Evolutionary conservation across 129 eudicot species (phyloP), one percentile per base, ranked within the genome.

Genomic region (Chrysanthemum lavandulifolium): DNA sequence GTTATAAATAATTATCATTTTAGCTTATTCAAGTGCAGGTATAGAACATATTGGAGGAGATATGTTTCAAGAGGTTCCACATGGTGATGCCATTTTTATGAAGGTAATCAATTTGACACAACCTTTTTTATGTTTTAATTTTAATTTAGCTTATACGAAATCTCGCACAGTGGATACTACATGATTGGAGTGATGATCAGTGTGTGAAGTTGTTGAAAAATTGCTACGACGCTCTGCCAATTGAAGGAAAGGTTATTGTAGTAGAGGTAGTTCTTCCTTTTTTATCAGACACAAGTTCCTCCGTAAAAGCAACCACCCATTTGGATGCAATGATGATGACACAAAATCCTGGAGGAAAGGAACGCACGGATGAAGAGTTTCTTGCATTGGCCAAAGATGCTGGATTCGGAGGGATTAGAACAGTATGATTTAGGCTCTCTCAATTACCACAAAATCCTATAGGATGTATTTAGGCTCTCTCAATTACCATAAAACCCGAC

Each of bases 51-150:
- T 83, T 13, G 82, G 72, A 18, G 90, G 90, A 52, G 87, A 86
- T 76, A 86, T 86, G 90, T 86, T 84, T 78, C 72, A 78, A 52
- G 71, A 77, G 14, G 82, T 88, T 73, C 91, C 89, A 1, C 40
- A 60, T 29, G 85, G 76, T 13, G 88, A 86, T 58, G 87, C 82
- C 23, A 79, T 86, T 8, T 81, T 88, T 16, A 83, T 88, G 88
- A 88, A 85, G 91, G 91, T 85, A 47, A 56, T 4, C 51, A 19
- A 3, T 3, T 51, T 18, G n/a, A 27, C 27, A 11, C 19, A 11
- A 23, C 0, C n/a, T 0, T 72, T 5, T n/a, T 43, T 6, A 48
- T 18, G 13, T n/a, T 45, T 8, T 47, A 4, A 5, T 10, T 45
- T 43, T 2, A 53, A 54, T 7, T 7, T 0, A 13, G 65, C 6